Evolutionary conservation across 441 rosid species (phyloP).

Genomic region (Populus hybrid): DNA sequence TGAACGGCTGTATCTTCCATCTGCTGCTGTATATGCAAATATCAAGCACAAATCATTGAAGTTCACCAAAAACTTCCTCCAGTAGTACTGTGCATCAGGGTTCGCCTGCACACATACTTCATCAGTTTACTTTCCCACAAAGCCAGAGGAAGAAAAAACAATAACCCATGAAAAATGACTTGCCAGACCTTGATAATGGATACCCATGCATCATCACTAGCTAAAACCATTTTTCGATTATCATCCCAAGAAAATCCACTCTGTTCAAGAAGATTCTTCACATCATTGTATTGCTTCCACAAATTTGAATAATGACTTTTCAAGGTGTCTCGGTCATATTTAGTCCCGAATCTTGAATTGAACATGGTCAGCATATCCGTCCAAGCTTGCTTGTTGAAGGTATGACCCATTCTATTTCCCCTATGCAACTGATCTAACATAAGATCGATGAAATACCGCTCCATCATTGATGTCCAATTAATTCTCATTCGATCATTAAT

Average conservation of each 20-base stretch:
- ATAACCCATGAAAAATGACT: not conserved
- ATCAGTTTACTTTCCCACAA: conserved; percentile 4
- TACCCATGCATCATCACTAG: conserved; percentile 39
- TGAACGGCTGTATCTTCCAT: conserved; percentile 68
- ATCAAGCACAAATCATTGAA: conserved; percentile 55
- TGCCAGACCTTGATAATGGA: conserved; percentile 32
- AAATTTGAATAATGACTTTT: conserved; percentile 44
- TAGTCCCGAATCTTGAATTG: conserved; percentile 45
- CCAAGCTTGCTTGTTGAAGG: conserved; percentile 63
- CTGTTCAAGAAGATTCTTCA: conserved; percentile 52
- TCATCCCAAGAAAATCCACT: conserved; percentile 56
- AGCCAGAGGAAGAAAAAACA: not conserved
- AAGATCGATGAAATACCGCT: conserved; percentile 47
- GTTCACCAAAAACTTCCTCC: conserved; percentile 38
- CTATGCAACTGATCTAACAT: conserved; percentile 51
- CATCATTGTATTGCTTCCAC: conserved; percentile 56
- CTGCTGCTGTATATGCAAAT: conserved; percentile 55
- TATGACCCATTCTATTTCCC: conserved; percentile 59
- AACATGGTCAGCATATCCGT: conserved; percentile 39
- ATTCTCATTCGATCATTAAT: conserved; percentile 30
- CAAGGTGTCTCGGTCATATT: conserved; percentile 42
- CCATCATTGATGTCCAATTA: conserved; percentile 46
- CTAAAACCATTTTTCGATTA: conserved; percentile 41
- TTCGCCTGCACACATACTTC: conserved; percentile 37
- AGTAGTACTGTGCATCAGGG: conserved; percentile 46